Percentiles rank a stretch among this genome's conserved stretches.
Evolutionary conservation across 345 rosid genomes (phyloP).

Genomic region (Psidium friedrichsthalianum): DNA sequence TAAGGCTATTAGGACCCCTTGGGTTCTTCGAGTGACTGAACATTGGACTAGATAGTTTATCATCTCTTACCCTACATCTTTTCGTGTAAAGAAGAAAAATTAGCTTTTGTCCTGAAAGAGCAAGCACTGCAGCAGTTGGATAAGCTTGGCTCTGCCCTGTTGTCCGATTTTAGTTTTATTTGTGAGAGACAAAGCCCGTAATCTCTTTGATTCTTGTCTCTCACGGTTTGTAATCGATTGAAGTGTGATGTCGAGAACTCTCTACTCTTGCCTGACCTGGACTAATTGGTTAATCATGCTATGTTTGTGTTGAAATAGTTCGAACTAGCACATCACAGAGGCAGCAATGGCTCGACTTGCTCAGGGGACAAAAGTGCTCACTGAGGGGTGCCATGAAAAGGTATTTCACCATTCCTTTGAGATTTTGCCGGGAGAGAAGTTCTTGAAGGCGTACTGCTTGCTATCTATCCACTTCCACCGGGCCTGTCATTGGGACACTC

Average conservation of each 20-base stretch:
- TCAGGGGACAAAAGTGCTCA: not conserved
- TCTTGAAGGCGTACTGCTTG: not conserved
- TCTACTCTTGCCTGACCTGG: not conserved
- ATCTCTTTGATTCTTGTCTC: not conserved
- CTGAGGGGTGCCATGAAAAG: not conserved
- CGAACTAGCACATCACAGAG: constrained; percentile 51
- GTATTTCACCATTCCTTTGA: not conserved
- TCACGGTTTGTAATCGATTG: not conserved
- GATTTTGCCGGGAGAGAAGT: not conserved
- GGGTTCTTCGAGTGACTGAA: not conserved
- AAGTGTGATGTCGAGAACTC: not conserved
- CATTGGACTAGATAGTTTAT: too few species aligned
- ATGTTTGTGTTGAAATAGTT: constrained; percentile 20
- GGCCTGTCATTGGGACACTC: constrained; percentile 30
- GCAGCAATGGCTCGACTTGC: not conserved
- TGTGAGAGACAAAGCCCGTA: not conserved
- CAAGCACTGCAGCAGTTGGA: not conserved
- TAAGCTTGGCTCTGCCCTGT: not conserved
- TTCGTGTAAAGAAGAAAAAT: not conserved
- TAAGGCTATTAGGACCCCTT: not conserved
- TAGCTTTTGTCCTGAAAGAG: not conserved
- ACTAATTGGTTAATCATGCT: not conserved
- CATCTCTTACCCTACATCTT: too few species aligned
- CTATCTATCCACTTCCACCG: not conserved
- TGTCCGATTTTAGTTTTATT: not conserved